Conservation (phyloP, 1,284 basidiomycete genomes). For the Sphagnurus paluster region DNA sequence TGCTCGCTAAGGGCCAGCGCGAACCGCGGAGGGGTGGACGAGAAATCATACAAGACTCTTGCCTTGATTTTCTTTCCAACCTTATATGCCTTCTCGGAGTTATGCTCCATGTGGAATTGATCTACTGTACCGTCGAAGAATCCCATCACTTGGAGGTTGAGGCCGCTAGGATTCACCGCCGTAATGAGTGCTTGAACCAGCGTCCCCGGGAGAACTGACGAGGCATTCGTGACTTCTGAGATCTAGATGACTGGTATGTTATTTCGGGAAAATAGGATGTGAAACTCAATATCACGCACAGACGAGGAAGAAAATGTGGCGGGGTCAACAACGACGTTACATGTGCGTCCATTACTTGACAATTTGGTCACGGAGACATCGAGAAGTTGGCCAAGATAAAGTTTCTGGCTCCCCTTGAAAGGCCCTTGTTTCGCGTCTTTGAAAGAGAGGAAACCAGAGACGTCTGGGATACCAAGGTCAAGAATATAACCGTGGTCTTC, state of each 20-base stretch:
- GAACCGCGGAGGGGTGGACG: slow-evolving; percentile 77
- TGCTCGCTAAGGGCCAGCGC: slow-evolving; percentile 80
- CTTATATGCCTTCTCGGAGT: slow-evolving; percentile 61
- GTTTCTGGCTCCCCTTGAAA: slow-evolving; percentile 40
- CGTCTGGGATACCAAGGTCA: slow-evolving; percentile 76
- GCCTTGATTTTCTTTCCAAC: slow-evolving; percentile 88
- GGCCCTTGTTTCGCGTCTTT: slow-evolving; percentile 55
- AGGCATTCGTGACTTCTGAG: slow-evolving; percentile 76
- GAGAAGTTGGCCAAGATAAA: slow-evolving; percentile 69
- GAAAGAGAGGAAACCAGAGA: slow-evolving; percentile 80
- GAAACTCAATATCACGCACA: slow-evolving; percentile 41
- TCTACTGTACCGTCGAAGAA: slow-evolving; percentile 95
- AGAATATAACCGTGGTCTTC: slow-evolving; percentile 97
- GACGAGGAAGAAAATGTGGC: slow-evolving; percentile 46
- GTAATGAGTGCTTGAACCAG: slow-evolving; percentile 89
- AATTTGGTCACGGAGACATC: slow-evolving; percentile 63
- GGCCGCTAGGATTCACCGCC: slow-evolving; percentile 73
- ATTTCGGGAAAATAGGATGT: slow-evolving; percentile 1
- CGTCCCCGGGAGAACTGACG: slow-evolving; percentile 85
- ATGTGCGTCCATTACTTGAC: slow-evolving; percentile 71
- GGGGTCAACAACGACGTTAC: slow-evolving; percentile 57
- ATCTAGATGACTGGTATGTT: slow-evolving; percentile 39
- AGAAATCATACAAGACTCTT: slow-evolving; percentile 83
- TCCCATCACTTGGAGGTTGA: slow-evolving; percentile 90
- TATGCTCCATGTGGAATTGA: slow-evolving; percentile 69